Evolutionary conservation across 2,329 filamentous ascomycete species (phyloP), one percentile per base, ranked within the genome.

Genomic region (Tolypocladium inflatum): DNA sequence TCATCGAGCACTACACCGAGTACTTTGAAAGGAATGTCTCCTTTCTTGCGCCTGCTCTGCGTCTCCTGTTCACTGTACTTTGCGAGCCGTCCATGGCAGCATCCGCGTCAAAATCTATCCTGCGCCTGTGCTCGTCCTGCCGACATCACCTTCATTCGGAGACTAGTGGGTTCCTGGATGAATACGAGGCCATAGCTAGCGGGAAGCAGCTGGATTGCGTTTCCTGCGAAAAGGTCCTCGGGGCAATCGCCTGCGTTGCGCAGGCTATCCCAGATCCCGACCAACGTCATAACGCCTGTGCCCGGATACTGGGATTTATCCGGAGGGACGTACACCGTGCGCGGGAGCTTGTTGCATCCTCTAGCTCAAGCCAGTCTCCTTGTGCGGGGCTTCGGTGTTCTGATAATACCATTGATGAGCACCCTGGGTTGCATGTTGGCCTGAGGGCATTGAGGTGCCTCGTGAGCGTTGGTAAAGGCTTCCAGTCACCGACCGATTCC

Each of bases 41-140:
- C 38, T 83, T 84, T 60, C 78, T 95, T 1, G 86, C 89, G 1
- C 77, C 84, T 48, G 87, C 87, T 1, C 76, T 95, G 30, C 88
- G 87, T 54, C 84, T 93, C 51, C 78, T 94, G 1, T 92, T 95
- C 67, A 80, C 79, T 38, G 85, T 88, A 8, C 76, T 93, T 4
- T 79, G 81, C 21, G 84, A 87, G 38, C 74, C 80, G 2, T 73
- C 79, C 4, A 76, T 92, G 51, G 84, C 86, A 10, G 77, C 80
- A n/a, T 79, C 83, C 54, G 88, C 90, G 4, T 89, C 90, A 2
- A 88, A 85, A 66, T 88, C 89, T 0, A 92, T 95, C 41, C 78
- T 82, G 38, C 83, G 82, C 7, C 80, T 94, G 1, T 93, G 89
- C 67, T 90, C 85, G 0, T 88, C 89, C 37, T 94, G 90, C 62